Conservation (phyloP, 768 basidiomycete species). For the Dioszegia hungarica region DNA sequence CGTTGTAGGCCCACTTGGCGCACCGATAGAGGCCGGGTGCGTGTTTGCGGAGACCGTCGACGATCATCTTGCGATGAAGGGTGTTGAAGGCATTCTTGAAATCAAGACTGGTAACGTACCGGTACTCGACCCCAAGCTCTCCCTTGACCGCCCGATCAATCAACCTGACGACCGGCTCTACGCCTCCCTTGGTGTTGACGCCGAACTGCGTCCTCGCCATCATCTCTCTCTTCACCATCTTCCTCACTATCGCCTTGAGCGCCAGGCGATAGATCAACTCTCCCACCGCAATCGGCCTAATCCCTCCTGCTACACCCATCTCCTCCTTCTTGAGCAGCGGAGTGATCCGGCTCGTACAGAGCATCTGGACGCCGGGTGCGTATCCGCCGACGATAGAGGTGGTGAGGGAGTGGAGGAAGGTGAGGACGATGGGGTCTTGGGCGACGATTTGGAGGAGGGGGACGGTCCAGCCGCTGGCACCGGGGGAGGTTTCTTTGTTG, state of each 20-base stretch:
- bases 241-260: conserved; percentile 12
- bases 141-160: too few species aligned
- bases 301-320: neutral
- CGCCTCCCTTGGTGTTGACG: conserved; percentile 16
- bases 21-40: too few species aligned
- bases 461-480: conserved; percentile 9
- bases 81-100: too few species aligned
- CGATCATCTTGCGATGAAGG: too few species aligned
- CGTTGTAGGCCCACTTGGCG: too few species aligned
- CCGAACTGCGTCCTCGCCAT: conserved; percentile 12
- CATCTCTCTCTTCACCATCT: neutral
- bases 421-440: neutral
- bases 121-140: too few species aligned
- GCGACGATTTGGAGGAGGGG: conserved; percentile 8
- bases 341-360: conserved; percentile 2
- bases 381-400: neutral
- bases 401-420: neutral
- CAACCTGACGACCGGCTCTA: too few species aligned
- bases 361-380: conserved; percentile 10
- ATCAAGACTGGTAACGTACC: too few species aligned
- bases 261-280: conserved; percentile 17
- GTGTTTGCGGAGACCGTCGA: too few species aligned
- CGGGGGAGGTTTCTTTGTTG: conserved; percentile 5
- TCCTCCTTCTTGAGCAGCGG: neutral
- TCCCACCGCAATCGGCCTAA: conserved; percentile 18